phyloP scores from a whole-genome alignment of 345 rosid species.

The Citrus glauca region DNA sequence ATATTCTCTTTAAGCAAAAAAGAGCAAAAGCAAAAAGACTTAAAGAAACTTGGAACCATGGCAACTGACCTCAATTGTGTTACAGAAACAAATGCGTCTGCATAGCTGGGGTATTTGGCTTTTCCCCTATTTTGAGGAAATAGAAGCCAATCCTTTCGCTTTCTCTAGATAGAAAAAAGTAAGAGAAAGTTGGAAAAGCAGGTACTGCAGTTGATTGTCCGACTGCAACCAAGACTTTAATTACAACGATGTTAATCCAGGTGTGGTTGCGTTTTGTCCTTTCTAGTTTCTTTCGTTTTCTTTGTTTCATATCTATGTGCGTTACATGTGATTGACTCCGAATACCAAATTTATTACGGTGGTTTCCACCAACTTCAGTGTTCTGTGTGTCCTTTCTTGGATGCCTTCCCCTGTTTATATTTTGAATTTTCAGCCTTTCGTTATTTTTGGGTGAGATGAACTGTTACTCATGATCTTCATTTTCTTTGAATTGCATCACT shows the following conservation, averaged over 20 bases:
- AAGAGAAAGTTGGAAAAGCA: neutral
- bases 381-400: neutral
- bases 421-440: neutral
- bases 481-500: neutral
- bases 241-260: neutral
- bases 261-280: too few species aligned
- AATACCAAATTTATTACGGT: too few species aligned
- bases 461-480: neutral
- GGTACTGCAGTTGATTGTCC: neutral
- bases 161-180: neutral
- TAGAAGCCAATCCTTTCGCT: neutral
- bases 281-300: neutral
- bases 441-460: neutral
- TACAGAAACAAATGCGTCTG: too few species aligned
- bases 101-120: too few species aligned
- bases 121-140: neutral
- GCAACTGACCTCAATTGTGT: neutral
- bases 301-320: neutral
- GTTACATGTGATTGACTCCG: neutral
- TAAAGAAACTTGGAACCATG: neutral
- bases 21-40: neutral
- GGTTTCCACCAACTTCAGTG: neutral
- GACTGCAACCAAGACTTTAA: neutral
- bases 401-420: neutral
- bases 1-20: neutral